Percentiles rank a stretch among this genome's conserved stretches.
Conservation (phyloP, 306 rosid genomes). For the Macrotyloma uniflorum region DNA sequence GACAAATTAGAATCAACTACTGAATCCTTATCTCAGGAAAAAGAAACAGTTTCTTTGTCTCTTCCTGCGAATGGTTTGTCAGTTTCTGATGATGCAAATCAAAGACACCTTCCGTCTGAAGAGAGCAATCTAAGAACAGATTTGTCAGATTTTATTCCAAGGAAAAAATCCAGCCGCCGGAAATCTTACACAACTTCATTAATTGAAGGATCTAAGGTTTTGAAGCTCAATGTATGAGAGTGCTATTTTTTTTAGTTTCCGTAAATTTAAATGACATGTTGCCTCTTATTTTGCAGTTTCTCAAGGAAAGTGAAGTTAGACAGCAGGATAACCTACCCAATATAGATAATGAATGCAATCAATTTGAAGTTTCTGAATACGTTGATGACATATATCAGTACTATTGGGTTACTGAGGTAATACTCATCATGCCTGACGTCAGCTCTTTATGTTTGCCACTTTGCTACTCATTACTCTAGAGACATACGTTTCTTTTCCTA, state of each 20-base stretch:
- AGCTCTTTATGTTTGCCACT: neutral
- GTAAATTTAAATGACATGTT: constrained; percentile 31
- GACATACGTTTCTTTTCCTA: neutral
- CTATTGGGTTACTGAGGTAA: constrained; percentile 89
- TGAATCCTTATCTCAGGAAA: constrained; percentile 53
- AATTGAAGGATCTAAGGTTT: constrained; percentile 75
- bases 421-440: constrained; percentile 16
- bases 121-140: constrained; percentile 43
- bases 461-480: neutral
- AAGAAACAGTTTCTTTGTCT: constrained; percentile 41
- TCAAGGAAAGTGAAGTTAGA: constrained; percentile 54
- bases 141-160: constrained; percentile 42
- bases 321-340: constrained; percentile 62
- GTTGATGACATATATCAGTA: constrained; percentile 80
- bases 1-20: constrained; percentile 45
- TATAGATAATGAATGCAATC: constrained; percentile 75
- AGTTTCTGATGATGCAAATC: constrained; percentile 45
- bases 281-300: constrained; percentile 55
- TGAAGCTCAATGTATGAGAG: constrained; percentile 30
- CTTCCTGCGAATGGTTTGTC: constrained; percentile 39
- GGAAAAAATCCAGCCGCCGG: constrained; percentile 59
- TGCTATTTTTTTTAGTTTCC: constrained; percentile 7
- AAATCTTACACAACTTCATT: constrained; percentile 77
- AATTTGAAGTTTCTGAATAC: constrained; percentile 88
- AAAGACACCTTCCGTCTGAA: constrained; percentile 47